These are phyloP conservation scores for Solanum chiquidenum DNA, from an alignment of 257 asterid species.

Conservation along the genomic window DNA sequence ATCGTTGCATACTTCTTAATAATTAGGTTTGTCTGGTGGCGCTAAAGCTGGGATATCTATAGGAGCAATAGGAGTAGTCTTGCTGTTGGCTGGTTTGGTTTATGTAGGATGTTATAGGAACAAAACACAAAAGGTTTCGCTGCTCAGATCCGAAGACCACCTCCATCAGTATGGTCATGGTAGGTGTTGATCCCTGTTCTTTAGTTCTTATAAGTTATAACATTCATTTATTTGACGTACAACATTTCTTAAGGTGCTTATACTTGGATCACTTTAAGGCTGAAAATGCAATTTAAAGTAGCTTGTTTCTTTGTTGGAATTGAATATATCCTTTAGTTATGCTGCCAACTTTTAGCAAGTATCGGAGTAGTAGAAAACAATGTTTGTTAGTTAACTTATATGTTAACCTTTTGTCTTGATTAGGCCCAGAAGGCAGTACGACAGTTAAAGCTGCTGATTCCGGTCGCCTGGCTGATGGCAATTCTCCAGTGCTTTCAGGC, in stretches of 20 bases:
- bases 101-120: slow-evolving; percentile 35
- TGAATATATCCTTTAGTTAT: neutral
- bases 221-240: neutral
- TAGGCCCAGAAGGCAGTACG: slow-evolving; percentile 19
- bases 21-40: slow-evolving; percentile 64
- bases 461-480: slow-evolving; percentile 24
- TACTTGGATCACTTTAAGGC: neutral
- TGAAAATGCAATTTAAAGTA: neutral
- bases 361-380: neutral
- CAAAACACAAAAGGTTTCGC: slow-evolving; percentile 26
- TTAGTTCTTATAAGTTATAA: neutral
- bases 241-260: neutral
- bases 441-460: slow-evolving; percentile 27
- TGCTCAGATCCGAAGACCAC: slow-evolving; percentile 46
- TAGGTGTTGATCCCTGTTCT: slow-evolving; percentile 5
- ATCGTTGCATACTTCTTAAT: slow-evolving; percentile 1
- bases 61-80: slow-evolving; percentile 30
- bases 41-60: slow-evolving; percentile 68
- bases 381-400: neutral
- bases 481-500: slow-evolving; percentile 46
- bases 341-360: neutral
- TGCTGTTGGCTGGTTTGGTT: slow-evolving; percentile 42
- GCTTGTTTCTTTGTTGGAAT: neutral
- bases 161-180: slow-evolving; percentile 22
- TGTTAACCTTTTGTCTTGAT: slow-evolving; percentile 4